Evolutionary conservation across 2,329 filamentous ascomycete species (phyloP).

Genomic region (Colletotrichum sp.): DNA sequence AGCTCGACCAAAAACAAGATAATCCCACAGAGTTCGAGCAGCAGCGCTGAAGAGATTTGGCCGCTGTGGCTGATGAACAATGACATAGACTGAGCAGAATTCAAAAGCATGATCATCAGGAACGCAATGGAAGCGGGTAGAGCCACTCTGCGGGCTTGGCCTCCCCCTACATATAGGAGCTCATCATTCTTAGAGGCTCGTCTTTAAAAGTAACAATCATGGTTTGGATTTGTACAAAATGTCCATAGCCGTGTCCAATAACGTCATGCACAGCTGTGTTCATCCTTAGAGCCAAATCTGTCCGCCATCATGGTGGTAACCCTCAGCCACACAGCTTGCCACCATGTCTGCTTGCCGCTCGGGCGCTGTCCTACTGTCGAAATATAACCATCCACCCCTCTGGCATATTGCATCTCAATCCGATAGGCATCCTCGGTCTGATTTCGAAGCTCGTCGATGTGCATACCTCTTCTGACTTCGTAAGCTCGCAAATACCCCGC

Average conservation of each 20-base stretch:
- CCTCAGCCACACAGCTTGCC: background rate
- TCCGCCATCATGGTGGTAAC: background rate
- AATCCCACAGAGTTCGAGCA: background rate
- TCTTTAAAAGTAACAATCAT: background rate
- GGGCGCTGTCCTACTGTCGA: background rate
- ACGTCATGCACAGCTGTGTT: background rate
- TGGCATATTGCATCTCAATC: background rate
- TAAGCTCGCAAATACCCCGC: background rate
- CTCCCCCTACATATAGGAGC: background rate
- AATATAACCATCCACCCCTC: background rate
- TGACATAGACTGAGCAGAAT: background rate
- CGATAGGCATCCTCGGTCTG: background rate
- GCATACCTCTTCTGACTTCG: background rate
- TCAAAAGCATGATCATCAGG: background rate
- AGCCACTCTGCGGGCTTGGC: background rate
- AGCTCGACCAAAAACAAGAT: background rate
- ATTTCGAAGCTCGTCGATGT: background rate
- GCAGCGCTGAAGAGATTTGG: background rate
- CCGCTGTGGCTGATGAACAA: background rate
- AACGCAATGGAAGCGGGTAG: background rate
- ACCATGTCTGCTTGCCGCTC: background rate
- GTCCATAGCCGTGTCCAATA: background rate
- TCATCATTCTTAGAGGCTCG: background rate
- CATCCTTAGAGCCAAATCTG: background rate
- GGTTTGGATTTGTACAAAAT: background rate